These are phyloP conservation scores for Rosa lucieae DNA, from an alignment of 306 rosid genomes.

Conservation along the genomic window DNA sequence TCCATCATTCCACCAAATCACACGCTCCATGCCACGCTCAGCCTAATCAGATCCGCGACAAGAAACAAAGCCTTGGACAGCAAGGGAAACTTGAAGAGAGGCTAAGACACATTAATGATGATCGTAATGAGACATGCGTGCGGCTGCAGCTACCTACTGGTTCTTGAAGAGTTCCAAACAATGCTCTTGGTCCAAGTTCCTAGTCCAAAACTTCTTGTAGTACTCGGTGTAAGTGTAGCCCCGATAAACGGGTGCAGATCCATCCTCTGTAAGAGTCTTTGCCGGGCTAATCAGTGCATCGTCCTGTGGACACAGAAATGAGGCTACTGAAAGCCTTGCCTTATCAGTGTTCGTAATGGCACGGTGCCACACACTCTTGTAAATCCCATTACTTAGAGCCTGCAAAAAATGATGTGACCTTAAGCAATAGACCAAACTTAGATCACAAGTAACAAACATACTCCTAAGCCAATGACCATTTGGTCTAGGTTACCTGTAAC, in stretches of 20 bases:
- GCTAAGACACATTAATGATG: neutral
- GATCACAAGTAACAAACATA: neutral
- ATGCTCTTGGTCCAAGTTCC: conserved; percentile 62
- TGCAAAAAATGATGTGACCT: conserved; percentile 22
- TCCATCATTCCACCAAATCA: neutral
- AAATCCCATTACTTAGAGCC: conserved; percentile 89
- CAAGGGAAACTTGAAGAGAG: neutral
- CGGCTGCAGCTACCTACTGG: conserved; percentile 17
- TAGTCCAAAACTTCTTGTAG: conserved; percentile 78
- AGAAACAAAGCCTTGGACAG: neutral
- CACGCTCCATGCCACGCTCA: neutral
- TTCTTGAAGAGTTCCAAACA: conserved; percentile 81
- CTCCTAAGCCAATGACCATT: neutral
- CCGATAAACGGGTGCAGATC: conserved; percentile 49
- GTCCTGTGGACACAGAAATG: conserved; percentile 70
- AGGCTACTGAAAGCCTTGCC: conserved; percentile 84
- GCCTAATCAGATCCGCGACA: neutral
- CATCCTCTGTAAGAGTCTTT: conserved; percentile 45
- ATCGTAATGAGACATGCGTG: neutral
- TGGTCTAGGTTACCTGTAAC: conserved; percentile 51
- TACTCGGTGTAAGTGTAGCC: conserved; percentile 72
- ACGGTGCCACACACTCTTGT: conserved; percentile 93
- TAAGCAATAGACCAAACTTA: neutral
- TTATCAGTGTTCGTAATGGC: conserved; percentile 68
- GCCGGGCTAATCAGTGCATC: conserved; percentile 72